Conservation (phyloP, 495 filamentous ascomycete species). For the Neurospora sp. region DNA sequence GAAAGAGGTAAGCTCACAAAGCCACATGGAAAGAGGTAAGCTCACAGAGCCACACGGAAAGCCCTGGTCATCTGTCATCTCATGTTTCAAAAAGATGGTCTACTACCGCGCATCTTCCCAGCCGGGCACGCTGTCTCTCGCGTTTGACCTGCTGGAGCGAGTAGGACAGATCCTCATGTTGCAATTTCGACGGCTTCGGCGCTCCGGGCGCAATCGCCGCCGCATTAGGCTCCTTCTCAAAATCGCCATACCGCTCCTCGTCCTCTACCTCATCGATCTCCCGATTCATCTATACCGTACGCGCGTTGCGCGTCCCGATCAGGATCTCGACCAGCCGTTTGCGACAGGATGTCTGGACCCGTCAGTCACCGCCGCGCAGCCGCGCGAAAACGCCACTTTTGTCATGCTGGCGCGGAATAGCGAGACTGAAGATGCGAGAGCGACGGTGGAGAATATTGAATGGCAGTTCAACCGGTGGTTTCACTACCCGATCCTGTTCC, state of each 20-base stretch:
- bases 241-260: neutral
- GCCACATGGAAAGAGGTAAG: too few species aligned
- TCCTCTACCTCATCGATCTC: slow-evolving; percentile 17
- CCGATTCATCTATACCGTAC: slow-evolving; percentile 17
- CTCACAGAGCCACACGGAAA: neutral
- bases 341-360: slow-evolving; percentile 33
- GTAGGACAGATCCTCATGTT: neutral
- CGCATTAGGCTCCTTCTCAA: neutral
- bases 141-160: neutral
- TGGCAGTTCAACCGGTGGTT: slow-evolving; percentile 97
- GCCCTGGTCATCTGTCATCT: neutral
- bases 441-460: slow-evolving; percentile 87
- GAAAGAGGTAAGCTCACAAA: too few species aligned
- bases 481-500: slow-evolving; percentile 91
- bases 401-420: slow-evolving; percentile 91
- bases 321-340: slow-evolving; percentile 34
- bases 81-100: neutral
- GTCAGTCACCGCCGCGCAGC: slow-evolving; percentile 31
- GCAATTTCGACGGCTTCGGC: neutral
- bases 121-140: neutral
- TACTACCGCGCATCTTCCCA: neutral
- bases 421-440: slow-evolving; percentile 79
- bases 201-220: neutral
- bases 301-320: slow-evolving; percentile 20
- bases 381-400: slow-evolving; percentile 81